phyloP scores from a whole-genome alignment of 345 rosid species.

The Syzygium aqueum region DNA sequence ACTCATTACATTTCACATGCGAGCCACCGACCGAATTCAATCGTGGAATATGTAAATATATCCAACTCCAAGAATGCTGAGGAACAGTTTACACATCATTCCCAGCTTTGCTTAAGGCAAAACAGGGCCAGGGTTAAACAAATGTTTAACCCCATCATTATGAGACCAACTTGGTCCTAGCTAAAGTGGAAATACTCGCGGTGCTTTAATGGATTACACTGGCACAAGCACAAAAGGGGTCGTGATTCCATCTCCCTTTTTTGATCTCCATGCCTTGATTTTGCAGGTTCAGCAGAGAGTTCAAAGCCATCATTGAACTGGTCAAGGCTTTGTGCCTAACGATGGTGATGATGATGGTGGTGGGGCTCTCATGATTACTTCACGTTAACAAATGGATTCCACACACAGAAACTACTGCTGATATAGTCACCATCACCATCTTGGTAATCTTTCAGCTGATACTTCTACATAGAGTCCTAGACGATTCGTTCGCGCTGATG shows the following conservation, averaged over 20 bases:
- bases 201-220: background rate
- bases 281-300: background rate
- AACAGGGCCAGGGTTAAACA: background rate
- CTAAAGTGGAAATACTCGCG: background rate
- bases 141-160: background rate
- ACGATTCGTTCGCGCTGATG: background rate
- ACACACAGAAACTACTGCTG: background rate
- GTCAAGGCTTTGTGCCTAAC: background rate
- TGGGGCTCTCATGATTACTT: background rate
- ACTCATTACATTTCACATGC: background rate
- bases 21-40: background rate
- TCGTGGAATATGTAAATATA: background rate
- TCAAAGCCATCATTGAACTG: background rate
- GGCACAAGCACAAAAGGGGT: background rate
- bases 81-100: background rate
- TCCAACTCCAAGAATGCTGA: background rate
- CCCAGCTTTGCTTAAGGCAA: background rate
- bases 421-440: background rate
- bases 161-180: background rate
- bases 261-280: background rate
- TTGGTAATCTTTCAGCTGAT: background rate
- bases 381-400: background rate
- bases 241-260: background rate
- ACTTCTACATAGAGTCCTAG: background rate
- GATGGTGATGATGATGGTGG: background rate